A percentile compares a stretch with the other conserved stretches of the same genome.
These are phyloP conservation scores for Hypsizygus ulmarius DNA, from an alignment of 1,284 basidiomycete genomes.

Conservation along the genomic window DNA sequence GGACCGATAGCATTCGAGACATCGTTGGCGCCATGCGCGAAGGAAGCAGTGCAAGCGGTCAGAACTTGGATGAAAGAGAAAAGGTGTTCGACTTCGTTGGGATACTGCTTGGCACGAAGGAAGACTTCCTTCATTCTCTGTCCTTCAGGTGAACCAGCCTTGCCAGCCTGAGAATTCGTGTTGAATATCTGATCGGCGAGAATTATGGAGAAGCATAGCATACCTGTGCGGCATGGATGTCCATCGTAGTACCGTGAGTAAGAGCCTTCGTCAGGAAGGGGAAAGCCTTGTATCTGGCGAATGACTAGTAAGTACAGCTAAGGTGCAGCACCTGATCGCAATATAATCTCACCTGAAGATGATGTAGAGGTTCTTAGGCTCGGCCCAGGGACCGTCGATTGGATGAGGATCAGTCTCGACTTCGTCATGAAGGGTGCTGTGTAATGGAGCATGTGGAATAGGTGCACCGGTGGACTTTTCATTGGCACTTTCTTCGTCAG, in stretches of 20 bases:
- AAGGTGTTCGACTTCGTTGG: conserved; percentile 31
- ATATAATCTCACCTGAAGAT: conserved; percentile 17
- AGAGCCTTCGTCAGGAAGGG: conserved; percentile 24
- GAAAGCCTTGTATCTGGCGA: conserved; percentile 22
- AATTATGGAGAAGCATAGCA: background rate
- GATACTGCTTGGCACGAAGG: conserved; percentile 24
- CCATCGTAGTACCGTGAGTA: conserved; percentile 23
- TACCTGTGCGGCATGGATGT: conserved; percentile 16
- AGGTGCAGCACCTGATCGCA: background rate
- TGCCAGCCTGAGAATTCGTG: conserved; percentile 4
- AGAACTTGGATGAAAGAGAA: conserved; percentile 32
- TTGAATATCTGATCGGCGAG: background rate
- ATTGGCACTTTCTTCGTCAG: conserved; percentile 20
- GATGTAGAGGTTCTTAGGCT: conserved; percentile 29
- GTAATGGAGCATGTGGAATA: conserved; percentile 1
- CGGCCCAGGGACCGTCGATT: conserved; percentile 27
- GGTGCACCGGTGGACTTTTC: conserved; percentile 8
- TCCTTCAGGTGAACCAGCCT: conserved; percentile 15
- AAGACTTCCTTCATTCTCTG: conserved; percentile 23
- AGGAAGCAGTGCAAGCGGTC: conserved; percentile 31
- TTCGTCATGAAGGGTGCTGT: conserved; percentile 16
- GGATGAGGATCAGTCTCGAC: conserved; percentile 22
- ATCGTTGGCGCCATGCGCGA: conserved; percentile 31
- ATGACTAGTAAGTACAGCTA: background rate
- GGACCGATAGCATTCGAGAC: conserved; percentile 30